Evolutionary conservation across 2,329 filamentous ascomycete genomes (phyloP).

Genomic region (Aspergillus tamarii): DNA sequence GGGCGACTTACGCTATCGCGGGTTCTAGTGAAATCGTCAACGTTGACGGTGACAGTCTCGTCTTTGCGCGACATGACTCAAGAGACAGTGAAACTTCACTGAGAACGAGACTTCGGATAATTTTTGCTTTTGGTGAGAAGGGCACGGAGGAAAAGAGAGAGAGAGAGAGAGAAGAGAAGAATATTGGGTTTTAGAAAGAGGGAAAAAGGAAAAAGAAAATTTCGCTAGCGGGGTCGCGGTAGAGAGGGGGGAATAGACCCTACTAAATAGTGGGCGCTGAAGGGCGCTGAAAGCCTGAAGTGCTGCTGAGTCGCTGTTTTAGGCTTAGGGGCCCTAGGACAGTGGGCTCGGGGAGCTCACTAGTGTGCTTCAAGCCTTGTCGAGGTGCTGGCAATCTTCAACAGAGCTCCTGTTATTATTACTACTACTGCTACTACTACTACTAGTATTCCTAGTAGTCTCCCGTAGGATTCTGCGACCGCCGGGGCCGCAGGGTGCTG

Average conservation of each 20-base stretch:
- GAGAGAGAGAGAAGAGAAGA: slow-evolving; percentile 15
- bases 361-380: background rate
- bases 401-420: background rate
- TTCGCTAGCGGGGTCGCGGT: slow-evolving; percentile 27
- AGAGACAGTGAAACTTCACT: slow-evolving; percentile 53
- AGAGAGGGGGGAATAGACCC: slow-evolving; percentile 12
- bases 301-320: slow-evolving; percentile 21
- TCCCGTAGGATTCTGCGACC: background rate
- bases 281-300: slow-evolving; percentile 2
- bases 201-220: slow-evolving; percentile 22
- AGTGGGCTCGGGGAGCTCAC: slow-evolving; percentile 5
- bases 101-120: slow-evolving; percentile 42
- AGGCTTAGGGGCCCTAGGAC: slow-evolving; percentile 18
- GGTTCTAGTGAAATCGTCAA: slow-evolving; percentile 77
- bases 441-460: background rate
- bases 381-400: background rate
- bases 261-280: slow-evolving; percentile 24
- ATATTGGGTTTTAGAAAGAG: slow-evolving; percentile 18
- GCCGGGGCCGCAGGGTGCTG: background rate
- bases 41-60: slow-evolving; percentile 53
- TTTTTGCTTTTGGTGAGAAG: slow-evolving; percentile 10
- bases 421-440: too few species aligned
- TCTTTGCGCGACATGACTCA: slow-evolving; percentile 49
- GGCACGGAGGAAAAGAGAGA: slow-evolving; percentile 11
- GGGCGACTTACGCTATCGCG: slow-evolving; percentile 73